Evolutionary conservation across 257 asterid genomes (phyloP), one percentile per base, ranked within the genome.

Genomic region (Salvia miltiorrhiza): DNA sequence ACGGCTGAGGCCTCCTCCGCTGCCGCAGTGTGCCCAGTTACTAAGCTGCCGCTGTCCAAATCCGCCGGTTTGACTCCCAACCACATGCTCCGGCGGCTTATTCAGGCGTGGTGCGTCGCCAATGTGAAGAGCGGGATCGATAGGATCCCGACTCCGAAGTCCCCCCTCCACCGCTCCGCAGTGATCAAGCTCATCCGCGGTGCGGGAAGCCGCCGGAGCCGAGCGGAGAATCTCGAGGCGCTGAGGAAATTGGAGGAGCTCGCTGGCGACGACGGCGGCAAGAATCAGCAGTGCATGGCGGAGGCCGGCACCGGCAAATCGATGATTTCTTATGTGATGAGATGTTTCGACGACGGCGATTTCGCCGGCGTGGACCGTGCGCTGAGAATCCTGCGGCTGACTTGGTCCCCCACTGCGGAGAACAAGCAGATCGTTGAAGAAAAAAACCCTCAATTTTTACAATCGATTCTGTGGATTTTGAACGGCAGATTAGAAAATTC

Each of bases 31-130:
- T 90, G 99, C 66, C 99, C 99, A 0, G 85, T 81, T 7, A 90
- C 99, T 3, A 93, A 89, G 60, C 96, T 83, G 79, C 78, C 75
- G 17, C 58, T 93, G 23, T 69, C 91, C 3, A 73, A 72, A 35
- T 81, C 73, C 21, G 79, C 87, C 1, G 88, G 76, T 44, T 71
- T 94, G 17, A 94, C 97, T 4, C 99, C 97, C 35, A 94, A 94
- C 76, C 95, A 90, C 83, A 91, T 86, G 90, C 93, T 91, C 9
- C 80, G 96, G 2, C 52, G 95, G 69, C 48, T 94, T 26, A 94
- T 89, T 73, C 97, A 89, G 30, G 93, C 87, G 0, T 94, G 99
- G 99, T 89, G 96, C 79, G 56, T 76, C 14, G 69, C 86, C 39
- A 89, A 93, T 56, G 80, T 89, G 3, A 62, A 77, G 32, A 78